These are phyloP conservation scores for Ophiostoma quercus DNA, from an alignment of 2,329 filamentous ascomycete genomes.

Conservation along the genomic window DNA sequence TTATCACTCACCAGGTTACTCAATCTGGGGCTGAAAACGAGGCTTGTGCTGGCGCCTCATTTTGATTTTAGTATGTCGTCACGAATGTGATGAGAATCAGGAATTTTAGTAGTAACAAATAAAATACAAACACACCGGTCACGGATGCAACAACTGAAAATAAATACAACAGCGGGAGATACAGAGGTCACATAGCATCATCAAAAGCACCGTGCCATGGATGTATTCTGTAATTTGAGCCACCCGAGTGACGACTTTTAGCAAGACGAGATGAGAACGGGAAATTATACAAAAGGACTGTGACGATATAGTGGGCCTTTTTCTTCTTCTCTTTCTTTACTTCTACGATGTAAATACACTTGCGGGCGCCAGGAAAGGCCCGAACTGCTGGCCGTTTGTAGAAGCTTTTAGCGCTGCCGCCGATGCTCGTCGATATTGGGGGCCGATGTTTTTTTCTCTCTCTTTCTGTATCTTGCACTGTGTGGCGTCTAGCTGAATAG, in stretches of 20 bases:
- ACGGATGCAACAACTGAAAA: background rate
- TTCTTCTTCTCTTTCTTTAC: no score
- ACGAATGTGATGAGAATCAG: slow-evolving; percentile 1
- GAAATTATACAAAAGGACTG: slow-evolving; percentile 1
- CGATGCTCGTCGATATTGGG: background rate
- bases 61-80: background rate
- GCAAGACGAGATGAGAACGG: background rate
- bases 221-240: background rate
- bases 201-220: background rate
- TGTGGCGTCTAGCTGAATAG: background rate
- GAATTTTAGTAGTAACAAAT: background rate
- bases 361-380: slow-evolving; percentile 2
- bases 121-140: background rate
- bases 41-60: slow-evolving; percentile 7
- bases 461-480: no score
- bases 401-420: background rate
- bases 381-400: background rate
- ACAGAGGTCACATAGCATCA: no score
- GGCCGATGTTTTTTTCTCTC: background rate
- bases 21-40: slow-evolving; percentile 9
- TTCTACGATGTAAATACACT: no score
- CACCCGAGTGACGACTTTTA: background rate
- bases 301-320: background rate
- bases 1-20: background rate
- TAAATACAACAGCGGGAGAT: slow-evolving; percentile 4